Percentiles rank a stretch among this genome's conserved stretches.
Evolutionary conservation across 768 basidiomycete species (phyloP).

Genomic region (Podaxis sp.): DNA sequence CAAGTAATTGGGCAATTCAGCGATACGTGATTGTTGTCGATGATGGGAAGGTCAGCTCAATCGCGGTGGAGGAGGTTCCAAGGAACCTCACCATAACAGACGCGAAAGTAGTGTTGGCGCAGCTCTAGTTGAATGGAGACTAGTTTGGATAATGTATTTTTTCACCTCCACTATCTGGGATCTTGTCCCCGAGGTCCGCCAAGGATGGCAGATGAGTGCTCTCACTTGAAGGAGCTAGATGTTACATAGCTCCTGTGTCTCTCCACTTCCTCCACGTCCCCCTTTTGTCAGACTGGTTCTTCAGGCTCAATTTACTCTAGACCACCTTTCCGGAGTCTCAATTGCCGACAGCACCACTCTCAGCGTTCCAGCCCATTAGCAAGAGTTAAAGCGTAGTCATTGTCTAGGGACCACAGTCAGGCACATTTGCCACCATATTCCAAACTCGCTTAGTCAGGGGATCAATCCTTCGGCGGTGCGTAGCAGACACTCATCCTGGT

Average conservation of each 20-base stretch:
- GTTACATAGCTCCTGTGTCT: too few relatives aligned
- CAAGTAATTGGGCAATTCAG: constrained; percentile 21
- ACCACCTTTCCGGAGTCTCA: too few relatives aligned
- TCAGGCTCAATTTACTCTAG: too few relatives aligned
- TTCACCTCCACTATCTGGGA: not conserved
- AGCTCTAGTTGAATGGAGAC: constrained; percentile 15
- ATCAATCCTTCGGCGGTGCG: not conserved
- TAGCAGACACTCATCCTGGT: not conserved
- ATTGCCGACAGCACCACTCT: too few relatives aligned
- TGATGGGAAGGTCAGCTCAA: constrained; percentile 47
- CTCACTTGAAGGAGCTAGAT: too few relatives aligned
- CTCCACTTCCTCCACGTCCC: too few relatives aligned
- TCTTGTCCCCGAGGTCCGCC: not conserved
- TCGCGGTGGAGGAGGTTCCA: constrained; percentile 49
- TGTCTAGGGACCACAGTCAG: too few relatives aligned
- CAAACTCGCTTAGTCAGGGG: not conserved
- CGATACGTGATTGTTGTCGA: constrained; percentile 57
- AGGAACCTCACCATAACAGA: constrained; percentile 46
- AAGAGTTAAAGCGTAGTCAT: too few relatives aligned
- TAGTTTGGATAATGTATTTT: not conserved
- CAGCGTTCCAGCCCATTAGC: too few relatives aligned
- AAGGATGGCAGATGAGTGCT: not conserved
- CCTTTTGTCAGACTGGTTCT: too few relatives aligned
- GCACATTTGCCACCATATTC: too few relatives aligned
- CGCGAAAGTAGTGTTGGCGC: constrained; percentile 40